A percentile compares a stretch with the other conserved stretches of the same genome.
Conservation (phyloP, 768 basidiomycete species). For the Coprinellus aureogranulatus region DNA sequence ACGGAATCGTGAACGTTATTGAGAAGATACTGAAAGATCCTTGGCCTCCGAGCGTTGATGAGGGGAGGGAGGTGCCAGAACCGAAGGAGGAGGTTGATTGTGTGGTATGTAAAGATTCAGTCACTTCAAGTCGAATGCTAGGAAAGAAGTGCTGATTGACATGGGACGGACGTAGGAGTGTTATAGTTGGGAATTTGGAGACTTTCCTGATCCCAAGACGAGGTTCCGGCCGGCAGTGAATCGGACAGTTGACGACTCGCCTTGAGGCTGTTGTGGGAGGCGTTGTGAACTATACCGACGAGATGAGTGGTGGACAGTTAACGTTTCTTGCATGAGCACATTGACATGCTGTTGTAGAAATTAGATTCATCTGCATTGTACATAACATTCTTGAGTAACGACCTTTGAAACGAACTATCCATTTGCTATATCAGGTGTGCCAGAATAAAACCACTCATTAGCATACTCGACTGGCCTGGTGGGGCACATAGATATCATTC, state of each 20-base stretch:
- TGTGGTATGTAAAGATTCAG: constrained; percentile 69
- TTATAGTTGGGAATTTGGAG: constrained; percentile 68
- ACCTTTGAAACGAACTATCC: background rate
- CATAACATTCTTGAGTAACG: background rate
- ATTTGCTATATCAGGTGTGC: too few species aligned
- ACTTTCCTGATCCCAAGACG: constrained; percentile 21
- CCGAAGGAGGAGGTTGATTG: constrained; percentile 60
- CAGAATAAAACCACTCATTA: too few species aligned
- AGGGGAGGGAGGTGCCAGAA: constrained; percentile 62
- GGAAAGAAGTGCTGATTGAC: too few species aligned
- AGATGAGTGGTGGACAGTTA: too few species aligned
- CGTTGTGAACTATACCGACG: too few species aligned
- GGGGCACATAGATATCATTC: too few species aligned
- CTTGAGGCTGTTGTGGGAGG: background rate
- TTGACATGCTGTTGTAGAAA: background rate
- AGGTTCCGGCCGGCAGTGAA: background rate
- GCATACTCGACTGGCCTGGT: too few species aligned
- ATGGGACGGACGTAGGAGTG: too few species aligned
- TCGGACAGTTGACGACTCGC: background rate
- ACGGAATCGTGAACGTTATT: constrained; percentile 77
- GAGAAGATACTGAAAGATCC: constrained; percentile 67
- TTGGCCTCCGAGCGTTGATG: constrained; percentile 65
- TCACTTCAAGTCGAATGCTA: too few species aligned
- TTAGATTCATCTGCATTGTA: background rate
- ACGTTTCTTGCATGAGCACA: background rate